Percentiles rank a stretch among this genome's conserved stretches.
Evolutionary conservation across 2,329 filamentous ascomycete genomes (phyloP).

Genomic region (Colletotrichum eleusines): DNA sequence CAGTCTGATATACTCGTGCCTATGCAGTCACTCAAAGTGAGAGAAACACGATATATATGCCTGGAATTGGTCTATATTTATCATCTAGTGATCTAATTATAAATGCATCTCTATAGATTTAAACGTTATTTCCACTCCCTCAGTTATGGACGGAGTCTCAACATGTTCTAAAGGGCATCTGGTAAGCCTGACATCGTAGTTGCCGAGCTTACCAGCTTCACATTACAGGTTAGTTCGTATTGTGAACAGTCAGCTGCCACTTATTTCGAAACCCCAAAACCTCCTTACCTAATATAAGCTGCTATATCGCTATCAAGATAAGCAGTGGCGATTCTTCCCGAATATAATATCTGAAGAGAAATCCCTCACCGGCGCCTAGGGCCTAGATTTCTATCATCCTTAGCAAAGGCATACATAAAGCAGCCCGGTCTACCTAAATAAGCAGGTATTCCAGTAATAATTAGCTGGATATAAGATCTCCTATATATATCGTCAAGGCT

Average conservation of each 20-base stretch:
- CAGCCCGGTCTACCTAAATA: conserved; percentile 3
- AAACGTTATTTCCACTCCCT: neutral
- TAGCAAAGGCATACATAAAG: conserved; percentile 10
- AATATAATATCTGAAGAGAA: conserved; percentile 6
- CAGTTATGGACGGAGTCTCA: neutral
- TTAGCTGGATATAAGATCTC: neutral
- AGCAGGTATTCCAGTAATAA: neutral
- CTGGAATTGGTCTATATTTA: neutral
- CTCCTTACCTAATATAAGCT: neutral
- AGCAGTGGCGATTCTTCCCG: neutral
- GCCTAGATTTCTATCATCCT: conserved; percentile 2
- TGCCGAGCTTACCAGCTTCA: neutral
- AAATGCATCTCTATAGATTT: neutral
- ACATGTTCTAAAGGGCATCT: conserved; percentile 1
- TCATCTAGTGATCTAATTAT: neutral
- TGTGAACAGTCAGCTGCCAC: neutral
- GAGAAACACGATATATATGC: neutral
- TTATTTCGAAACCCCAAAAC: neutral
- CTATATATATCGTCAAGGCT: conserved; percentile 9
- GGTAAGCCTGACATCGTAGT: conserved; percentile 3
- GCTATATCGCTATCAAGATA: conserved; percentile 13
- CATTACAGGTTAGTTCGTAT: neutral
- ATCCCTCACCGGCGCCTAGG: neutral
- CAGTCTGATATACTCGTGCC: too few relatives aligned
- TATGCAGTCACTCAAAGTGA: too few relatives aligned